Conservation (phyloP, 257 asterid species). For the Linaria vulgaris region DNA sequence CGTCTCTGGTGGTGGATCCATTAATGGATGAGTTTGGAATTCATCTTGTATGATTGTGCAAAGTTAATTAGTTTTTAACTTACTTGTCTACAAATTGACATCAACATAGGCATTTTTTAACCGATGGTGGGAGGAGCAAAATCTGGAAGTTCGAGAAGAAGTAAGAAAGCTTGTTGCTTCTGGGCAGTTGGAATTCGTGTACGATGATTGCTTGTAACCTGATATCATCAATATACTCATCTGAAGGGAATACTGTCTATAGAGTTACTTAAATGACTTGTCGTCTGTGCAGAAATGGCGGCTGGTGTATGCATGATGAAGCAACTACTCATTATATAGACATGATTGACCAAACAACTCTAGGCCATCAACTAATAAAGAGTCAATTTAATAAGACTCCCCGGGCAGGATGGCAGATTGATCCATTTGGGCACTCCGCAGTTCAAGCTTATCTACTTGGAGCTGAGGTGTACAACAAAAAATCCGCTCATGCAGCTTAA, state of each 20-base stretch:
- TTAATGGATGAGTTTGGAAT: too few species aligned
- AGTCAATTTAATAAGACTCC: slow-evolving; percentile 72
- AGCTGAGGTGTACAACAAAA: slow-evolving; percentile 49
- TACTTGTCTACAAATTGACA: slow-evolving; percentile 19
- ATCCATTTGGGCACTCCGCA: slow-evolving; percentile 94
- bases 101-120: slow-evolving; percentile 67
- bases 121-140: slow-evolving; percentile 87
- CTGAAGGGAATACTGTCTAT: background rate
- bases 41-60: too few species aligned
- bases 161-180: slow-evolving; percentile 60
- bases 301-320: slow-evolving; percentile 98
- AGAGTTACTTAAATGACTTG: background rate
- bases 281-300: slow-evolving; percentile 67
- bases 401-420: slow-evolving; percentile 97
- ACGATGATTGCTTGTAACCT: slow-evolving; percentile 29
- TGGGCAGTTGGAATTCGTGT: slow-evolving; percentile 90
- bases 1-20: too few species aligned
- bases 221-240: background rate
- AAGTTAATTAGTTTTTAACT: too few species aligned
- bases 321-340: slow-evolving; percentile 80
- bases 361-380: slow-evolving; percentile 73
- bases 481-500: background rate
- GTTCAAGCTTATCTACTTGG: slow-evolving; percentile 86
- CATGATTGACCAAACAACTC: slow-evolving; percentile 93
- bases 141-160: slow-evolving; percentile 44